Conservation (phyloP, 192 early-diverging fungal genomes). For the Coemansia sp. region DNA sequence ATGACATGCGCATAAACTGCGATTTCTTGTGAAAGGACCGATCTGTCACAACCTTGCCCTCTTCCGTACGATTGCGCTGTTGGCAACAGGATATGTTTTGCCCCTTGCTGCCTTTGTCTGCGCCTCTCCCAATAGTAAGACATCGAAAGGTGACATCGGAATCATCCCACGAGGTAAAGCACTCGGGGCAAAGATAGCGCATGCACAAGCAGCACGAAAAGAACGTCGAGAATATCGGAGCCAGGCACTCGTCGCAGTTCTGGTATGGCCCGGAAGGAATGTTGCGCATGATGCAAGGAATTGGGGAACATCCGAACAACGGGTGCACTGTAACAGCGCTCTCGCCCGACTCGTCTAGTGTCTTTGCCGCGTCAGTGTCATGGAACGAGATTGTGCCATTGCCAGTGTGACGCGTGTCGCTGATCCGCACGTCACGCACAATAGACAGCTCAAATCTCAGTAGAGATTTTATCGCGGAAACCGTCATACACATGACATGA, state of each 20-base stretch:
- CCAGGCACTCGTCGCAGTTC: constrained; percentile 31
- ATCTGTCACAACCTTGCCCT: constrained; percentile 16
- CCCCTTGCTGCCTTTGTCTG: constrained; percentile 7
- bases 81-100: constrained; percentile 27
- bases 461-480: constrained; percentile 35
- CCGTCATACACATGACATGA: constrained; percentile 38
- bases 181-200: constrained; percentile 26
- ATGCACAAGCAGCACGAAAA: constrained; percentile 46
- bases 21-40: constrained; percentile 25
- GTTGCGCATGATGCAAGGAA: constrained; percentile 41
- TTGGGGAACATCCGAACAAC: constrained; percentile 27
- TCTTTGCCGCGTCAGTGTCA: background rate
- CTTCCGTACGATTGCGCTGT: constrained; percentile 8
- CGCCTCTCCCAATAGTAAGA: background rate
- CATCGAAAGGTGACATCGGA: background rate
- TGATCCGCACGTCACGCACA: constrained; percentile 29
- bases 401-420: constrained; percentile 4
- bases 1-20: constrained; percentile 42
- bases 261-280: constrained; percentile 25
- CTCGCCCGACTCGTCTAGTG: constrained; percentile 14
- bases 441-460: constrained; percentile 37
- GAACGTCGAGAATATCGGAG: constrained; percentile 39
- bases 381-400: constrained; percentile 18
- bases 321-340: constrained; percentile 24
- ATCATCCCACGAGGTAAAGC: constrained; percentile 44